Conservation (phyloP, 2,329 filamentous ascomycete species). For the Aspergillus alliaceus region DNA sequence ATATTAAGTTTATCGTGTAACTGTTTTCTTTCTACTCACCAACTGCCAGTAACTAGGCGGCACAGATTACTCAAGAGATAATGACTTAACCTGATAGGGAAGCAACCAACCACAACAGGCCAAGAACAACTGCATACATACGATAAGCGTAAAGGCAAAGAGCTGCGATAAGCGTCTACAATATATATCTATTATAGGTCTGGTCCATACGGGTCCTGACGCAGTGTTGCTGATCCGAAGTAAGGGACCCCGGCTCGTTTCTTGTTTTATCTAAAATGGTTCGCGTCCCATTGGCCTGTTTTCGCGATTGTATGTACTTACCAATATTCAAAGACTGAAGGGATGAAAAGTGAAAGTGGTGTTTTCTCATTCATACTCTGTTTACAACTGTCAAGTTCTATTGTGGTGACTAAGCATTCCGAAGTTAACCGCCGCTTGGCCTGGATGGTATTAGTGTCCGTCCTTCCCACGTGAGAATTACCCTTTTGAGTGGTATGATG, state of each 20-base stretch:
- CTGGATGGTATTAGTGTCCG: not conserved
- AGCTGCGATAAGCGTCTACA: conserved; percentile 3
- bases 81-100: not conserved
- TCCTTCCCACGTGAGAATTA: conserved; percentile 3
- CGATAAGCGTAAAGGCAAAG: not conserved
- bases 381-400: too few relatives aligned
- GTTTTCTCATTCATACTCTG: too few relatives aligned
- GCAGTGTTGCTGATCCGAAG: not conserved
- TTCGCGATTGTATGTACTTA: not conserved
- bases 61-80: not conserved
- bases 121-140: not conserved
- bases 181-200: too few relatives aligned
- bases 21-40: not conserved
- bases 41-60: too few relatives aligned
- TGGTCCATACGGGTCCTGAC: not conserved
- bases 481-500: not conserved
- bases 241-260: not conserved
- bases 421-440: not conserved
- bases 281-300: not conserved
- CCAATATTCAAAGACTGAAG: not conserved
- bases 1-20: not conserved
- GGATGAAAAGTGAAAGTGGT: not conserved
- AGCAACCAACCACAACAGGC: not conserved
- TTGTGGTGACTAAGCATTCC: not conserved
- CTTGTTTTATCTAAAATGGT: not conserved